Evolutionary conservation across 2,329 filamentous ascomycete species (phyloP).

Genomic region (Botrytis squamosa): DNA sequence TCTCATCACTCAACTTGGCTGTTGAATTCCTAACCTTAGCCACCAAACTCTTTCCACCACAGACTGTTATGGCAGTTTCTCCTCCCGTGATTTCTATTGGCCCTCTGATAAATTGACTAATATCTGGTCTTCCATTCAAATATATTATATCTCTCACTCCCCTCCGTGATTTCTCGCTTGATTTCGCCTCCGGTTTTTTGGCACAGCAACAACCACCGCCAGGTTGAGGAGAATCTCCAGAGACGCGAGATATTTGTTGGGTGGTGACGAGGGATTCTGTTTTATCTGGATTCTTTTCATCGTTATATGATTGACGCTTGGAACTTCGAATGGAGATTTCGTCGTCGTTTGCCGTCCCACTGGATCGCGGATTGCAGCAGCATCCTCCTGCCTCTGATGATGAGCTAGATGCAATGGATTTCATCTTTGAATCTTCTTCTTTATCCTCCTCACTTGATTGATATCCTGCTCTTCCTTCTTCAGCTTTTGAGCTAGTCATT

Average conservation of each 20-base stretch:
- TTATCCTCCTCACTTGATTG: conserved; percentile 1
- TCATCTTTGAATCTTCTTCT: conserved; percentile 14
- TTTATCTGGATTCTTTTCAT: conserved; percentile 12
- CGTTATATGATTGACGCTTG: conserved; percentile 15
- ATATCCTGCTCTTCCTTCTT: conserved; percentile 11
- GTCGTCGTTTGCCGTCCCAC: conserved; percentile 1
- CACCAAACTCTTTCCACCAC: conserved; percentile 56
- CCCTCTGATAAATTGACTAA: conserved; percentile 51
- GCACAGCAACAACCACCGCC: conserved; percentile 18
- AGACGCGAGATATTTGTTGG: background rate
- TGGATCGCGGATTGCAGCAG: conserved; percentile 18
- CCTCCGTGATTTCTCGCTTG: conserved; percentile 9
- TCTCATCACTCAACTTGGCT: conserved; percentile 56
- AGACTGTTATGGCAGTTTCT: conserved; percentile 61
- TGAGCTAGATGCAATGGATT: conserved; percentile 19
- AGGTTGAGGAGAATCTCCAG: background rate
- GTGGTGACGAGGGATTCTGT: background rate
- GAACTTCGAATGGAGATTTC: conserved; percentile 5
- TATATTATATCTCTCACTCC: conserved; percentile 39
- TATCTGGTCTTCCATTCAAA: conserved; percentile 45
- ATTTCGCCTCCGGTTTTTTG: background rate
- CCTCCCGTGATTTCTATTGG: conserved; percentile 58
- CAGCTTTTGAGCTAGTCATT: conserved; percentile 9
- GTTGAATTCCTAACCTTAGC: conserved; percentile 55
- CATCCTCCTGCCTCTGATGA: conserved; percentile 15